These are phyloP conservation scores for Sphagnurus paluster DNA, from an alignment of 1,284 basidiomycete genomes.

Conservation along the genomic window DNA sequence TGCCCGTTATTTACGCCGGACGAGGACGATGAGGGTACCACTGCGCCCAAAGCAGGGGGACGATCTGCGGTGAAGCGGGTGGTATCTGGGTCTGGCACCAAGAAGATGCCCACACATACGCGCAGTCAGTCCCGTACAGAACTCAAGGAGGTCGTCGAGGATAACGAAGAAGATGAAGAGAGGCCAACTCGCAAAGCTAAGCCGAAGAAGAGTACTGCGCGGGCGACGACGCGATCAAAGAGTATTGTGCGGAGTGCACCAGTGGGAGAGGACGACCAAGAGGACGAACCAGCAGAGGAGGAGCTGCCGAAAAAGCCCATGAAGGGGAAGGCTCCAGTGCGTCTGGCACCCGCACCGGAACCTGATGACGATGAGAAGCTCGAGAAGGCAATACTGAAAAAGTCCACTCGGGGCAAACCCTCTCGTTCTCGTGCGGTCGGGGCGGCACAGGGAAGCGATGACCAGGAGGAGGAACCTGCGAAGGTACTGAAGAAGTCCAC, in stretches of 20 bases:
- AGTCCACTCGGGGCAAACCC: constrained; percentile 14
- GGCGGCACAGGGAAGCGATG: constrained; percentile 5
- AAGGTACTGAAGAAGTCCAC: constrained; percentile 8
- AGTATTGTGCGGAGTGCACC: constrained; percentile 27
- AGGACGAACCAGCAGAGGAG: constrained; percentile 4
- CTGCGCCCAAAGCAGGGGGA: too few relatives aligned
- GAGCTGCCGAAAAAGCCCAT: neutral
- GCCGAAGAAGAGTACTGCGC: neutral
- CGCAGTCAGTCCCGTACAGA: constrained; percentile 34
- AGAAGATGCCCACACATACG: constrained; percentile 22
- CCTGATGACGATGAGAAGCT: too few relatives aligned
- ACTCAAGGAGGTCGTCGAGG: neutral
- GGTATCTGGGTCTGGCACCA: neutral
- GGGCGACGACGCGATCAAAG: constrained; percentile 19
- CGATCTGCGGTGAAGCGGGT: too few relatives aligned
- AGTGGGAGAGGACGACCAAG: constrained; percentile 23
- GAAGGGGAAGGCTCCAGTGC: neutral
- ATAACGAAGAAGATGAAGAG: neutral
- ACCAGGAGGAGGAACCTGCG: neutral
- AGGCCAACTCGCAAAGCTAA: neutral
- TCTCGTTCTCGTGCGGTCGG: neutral
- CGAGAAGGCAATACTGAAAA: constrained; percentile 12
- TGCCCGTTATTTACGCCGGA: constrained; percentile 73
- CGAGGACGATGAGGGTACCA: too few relatives aligned
- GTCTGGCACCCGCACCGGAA: too few relatives aligned